phyloP scores from a whole-genome alignment of 805 yeast species.

The Huiozyma naganishii region DNA sequence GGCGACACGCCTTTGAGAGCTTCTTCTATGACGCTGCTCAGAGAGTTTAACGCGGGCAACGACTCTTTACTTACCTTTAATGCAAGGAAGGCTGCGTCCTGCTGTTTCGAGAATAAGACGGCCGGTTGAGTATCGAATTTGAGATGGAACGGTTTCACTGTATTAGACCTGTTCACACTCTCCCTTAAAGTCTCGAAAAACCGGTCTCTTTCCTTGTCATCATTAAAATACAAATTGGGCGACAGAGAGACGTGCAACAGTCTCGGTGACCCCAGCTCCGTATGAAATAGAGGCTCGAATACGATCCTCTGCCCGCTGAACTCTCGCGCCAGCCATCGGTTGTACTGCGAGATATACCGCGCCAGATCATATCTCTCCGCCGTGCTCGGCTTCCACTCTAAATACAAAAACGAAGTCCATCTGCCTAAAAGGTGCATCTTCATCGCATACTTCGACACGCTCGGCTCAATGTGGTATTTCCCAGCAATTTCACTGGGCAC shows the following conservation, averaged over 20 bases:
- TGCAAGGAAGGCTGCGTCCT: neutral
- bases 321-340: neutral
- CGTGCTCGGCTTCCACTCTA: slow-evolving; percentile 17
- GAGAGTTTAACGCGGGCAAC: no score
- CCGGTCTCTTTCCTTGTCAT: slow-evolving; percentile 7
- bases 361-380: slow-evolving; percentile 11
- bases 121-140: neutral
- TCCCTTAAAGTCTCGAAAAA: neutral
- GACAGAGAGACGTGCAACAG: slow-evolving; percentile 23
- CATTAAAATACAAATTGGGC: slow-evolving; percentile 6
- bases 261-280: slow-evolving; percentile 18
- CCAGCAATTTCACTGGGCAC: slow-evolving; percentile 14
- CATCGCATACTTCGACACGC: neutral
- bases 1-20: no score
- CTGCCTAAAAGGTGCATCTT: neutral
- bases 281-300: slow-evolving; percentile 18
- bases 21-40: no score
- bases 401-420: slow-evolving; percentile 17
- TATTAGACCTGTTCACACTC: neutral
- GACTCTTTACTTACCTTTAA: neutral
- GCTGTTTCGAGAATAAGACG: neutral
- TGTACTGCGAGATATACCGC: slow-evolving; percentile 5
- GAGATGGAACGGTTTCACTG: slow-evolving; percentile 1
- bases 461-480: slow-evolving; percentile 20
- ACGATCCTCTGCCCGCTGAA: neutral